Percentiles rank a stretch among this genome's conserved stretches.
phyloP scores from a whole-genome alignment of 495 filamentous ascomycete genomes.

The Aspergillus homomorphus region DNA sequence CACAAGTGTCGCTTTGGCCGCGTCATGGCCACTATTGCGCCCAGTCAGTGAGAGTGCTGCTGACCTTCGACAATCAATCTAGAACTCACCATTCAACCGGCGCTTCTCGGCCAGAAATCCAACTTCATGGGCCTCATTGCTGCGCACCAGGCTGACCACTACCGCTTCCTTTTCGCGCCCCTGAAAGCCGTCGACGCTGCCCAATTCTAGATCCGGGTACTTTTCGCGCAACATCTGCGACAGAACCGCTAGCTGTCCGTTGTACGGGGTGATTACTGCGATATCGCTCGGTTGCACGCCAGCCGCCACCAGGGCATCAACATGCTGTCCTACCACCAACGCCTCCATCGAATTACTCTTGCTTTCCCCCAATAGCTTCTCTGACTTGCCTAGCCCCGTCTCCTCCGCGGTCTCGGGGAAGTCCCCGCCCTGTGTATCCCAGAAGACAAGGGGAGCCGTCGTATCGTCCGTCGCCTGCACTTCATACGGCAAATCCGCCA shows the following conservation, averaged over 20 bases:
- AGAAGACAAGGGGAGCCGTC: slow-evolving; percentile 82
- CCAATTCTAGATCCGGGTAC: slow-evolving; percentile 82
- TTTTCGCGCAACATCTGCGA: slow-evolving; percentile 69
- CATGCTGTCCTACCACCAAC: slow-evolving; percentile 71
- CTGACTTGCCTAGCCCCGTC: slow-evolving; percentile 48
- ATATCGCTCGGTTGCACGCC: slow-evolving; percentile 80
- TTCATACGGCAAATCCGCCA: slow-evolving; percentile 74
- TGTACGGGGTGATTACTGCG: slow-evolving; percentile 94
- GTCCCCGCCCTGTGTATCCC: slow-evolving; percentile 92
- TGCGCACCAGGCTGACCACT: slow-evolving; percentile 84
- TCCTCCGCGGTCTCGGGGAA: slow-evolving; percentile 65
- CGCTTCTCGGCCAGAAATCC: slow-evolving; percentile 94
- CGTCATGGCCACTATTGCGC: slow-evolving; percentile 82
- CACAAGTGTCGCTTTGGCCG: slow-evolving; percentile 85
- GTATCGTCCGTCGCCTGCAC: slow-evolving; percentile 86
- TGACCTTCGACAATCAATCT: not conserved
- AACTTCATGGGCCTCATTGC: slow-evolving; percentile 81
- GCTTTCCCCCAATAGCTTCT: slow-evolving; percentile 69
- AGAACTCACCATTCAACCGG: slow-evolving; percentile 71
- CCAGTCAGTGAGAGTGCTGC: slow-evolving; percentile 8
- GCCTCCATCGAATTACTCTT: slow-evolving; percentile 95
- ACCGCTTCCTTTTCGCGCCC: slow-evolving; percentile 96
- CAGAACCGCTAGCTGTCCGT: slow-evolving; percentile 82
- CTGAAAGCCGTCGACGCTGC: slow-evolving; percentile 96
- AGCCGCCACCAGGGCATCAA: slow-evolving; percentile 67